Evolutionary conservation across 2,329 filamentous ascomycete species (phyloP).

Genomic region (Geosmithia putterillii): DNA sequence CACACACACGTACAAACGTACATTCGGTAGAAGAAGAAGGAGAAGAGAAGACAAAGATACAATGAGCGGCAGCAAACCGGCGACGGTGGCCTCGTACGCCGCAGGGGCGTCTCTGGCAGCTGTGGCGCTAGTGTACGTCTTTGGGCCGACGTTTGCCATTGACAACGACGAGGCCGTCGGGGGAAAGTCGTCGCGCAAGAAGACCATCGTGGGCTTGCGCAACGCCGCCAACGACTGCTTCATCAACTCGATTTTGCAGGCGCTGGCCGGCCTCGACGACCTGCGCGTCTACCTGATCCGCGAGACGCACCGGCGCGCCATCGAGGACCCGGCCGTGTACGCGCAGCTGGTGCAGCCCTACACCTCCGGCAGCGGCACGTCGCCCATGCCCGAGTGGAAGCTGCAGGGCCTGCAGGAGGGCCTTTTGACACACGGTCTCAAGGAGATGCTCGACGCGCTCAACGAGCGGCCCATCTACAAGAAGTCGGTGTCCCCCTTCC

Average conservation of each 20-base stretch:
- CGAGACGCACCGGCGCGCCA: slow-evolving; percentile 71
- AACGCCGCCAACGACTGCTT: slow-evolving; percentile 95
- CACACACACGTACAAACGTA: no score
- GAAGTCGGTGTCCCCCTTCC: slow-evolving; percentile 83
- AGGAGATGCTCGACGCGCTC: slow-evolving; percentile 81
- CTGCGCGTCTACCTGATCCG: slow-evolving; percentile 84
- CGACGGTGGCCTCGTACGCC: slow-evolving; percentile 64
- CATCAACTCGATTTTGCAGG: slow-evolving; percentile 94
- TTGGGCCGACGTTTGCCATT: slow-evolving; percentile 92
- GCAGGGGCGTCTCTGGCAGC: slow-evolving; percentile 91
- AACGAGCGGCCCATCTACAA: slow-evolving; percentile 90
- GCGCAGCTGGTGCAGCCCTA: slow-evolving; percentile 42
- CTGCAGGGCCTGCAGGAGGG: slow-evolving; percentile 63
- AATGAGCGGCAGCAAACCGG: slow-evolving; percentile 22
- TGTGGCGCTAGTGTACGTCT: slow-evolving; percentile 91
- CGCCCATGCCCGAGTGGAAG: slow-evolving; percentile 43
- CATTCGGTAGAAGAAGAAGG: no score
- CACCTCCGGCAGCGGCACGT: slow-evolving; percentile 7
- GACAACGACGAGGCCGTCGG: slow-evolving; percentile 58
- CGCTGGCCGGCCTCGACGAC: slow-evolving; percentile 79
- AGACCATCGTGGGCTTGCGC: slow-evolving; percentile 74
- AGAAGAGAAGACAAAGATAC: background rate
- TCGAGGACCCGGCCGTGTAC: slow-evolving; percentile 72
- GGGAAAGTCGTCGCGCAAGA: slow-evolving; percentile 55
- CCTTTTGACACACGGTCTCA: slow-evolving; percentile 73